phyloP scores from a whole-genome alignment of 352 stramenopile genomes.

The Globisporangium cystogenes region DNA sequence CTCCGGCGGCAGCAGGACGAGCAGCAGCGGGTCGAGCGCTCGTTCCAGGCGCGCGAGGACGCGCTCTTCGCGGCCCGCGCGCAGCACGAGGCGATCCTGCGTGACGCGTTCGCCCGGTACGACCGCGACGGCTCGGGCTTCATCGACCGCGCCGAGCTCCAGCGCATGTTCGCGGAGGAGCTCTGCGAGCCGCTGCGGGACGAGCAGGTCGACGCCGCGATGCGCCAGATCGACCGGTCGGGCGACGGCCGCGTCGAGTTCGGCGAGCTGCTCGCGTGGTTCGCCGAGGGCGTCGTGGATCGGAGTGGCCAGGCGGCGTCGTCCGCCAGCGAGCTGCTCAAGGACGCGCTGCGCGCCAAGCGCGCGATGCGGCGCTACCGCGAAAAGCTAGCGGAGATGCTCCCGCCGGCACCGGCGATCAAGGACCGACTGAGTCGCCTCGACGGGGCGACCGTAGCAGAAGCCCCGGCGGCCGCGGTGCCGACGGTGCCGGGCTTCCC shows the following conservation, averaged over 20 bases:
- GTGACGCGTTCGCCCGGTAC: conserved; percentile 38
- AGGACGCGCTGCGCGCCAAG: conserved; percentile 34
- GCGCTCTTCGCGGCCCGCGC: conserved; percentile 24
- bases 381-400: conserved; percentile 28
- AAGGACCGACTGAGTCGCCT: conserved; percentile 6
- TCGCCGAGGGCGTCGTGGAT: conserved; percentile 24
- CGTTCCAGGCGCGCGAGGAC: neutral
- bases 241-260: conserved; percentile 38
- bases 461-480: too few relatives aligned
- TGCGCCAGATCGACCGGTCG: conserved; percentile 34
- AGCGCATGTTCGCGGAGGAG: conserved; percentile 40
- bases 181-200: conserved; percentile 34
- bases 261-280: conserved; percentile 37
- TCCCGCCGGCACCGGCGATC: conserved; percentile 12
- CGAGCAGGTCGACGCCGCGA: conserved; percentile 23
- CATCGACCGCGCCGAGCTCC: conserved; percentile 31
- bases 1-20: neutral
- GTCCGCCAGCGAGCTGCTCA: conserved; percentile 19
- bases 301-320: conserved; percentile 8
- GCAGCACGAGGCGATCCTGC: conserved; percentile 35
- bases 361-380: conserved; percentile 36
- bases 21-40: neutral
- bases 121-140: conserved; percentile 31
- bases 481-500: conserved; percentile 30
- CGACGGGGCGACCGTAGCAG: too few relatives aligned